phyloP scores from a whole-genome alignment of 768 basidiomycete genomes.

The Leccinum longicurvipes region DNA sequence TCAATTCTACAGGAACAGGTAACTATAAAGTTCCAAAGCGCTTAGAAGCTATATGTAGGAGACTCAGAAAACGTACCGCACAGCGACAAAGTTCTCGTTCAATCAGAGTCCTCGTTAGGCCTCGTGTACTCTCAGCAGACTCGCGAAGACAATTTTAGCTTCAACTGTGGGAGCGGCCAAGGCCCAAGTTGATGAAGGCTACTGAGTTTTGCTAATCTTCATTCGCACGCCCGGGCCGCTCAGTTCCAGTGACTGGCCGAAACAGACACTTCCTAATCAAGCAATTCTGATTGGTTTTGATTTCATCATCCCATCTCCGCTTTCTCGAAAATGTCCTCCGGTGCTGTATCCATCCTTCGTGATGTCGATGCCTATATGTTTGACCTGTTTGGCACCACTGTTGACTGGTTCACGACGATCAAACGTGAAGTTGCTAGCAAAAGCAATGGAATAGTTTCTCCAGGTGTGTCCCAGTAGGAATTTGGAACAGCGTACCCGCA shows the following conservation, averaged over 20 bases:
- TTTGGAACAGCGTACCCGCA: not conserved
- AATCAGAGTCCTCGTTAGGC: not conserved
- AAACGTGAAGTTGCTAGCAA: constrained; percentile 15
- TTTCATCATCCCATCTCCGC: not conserved
- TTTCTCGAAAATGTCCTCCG: constrained; percentile 2
- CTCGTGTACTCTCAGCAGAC: not conserved
- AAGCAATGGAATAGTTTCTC: constrained; percentile 10
- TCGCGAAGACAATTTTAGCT: no score
- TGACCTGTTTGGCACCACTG: constrained; percentile 50
- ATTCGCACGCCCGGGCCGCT: no score
- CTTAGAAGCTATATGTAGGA: not conserved
- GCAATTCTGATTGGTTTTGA: not conserved
- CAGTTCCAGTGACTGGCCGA: no score
- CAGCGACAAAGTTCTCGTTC: not conserved
- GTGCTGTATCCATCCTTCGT: not conserved
- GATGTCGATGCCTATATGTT: constrained; percentile 44
- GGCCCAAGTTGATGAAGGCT: no score
- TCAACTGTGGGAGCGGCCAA: no score
- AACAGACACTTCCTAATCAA: not conserved
- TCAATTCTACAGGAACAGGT: no score
- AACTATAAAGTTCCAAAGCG: not conserved
- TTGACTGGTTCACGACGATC: constrained; percentile 38
- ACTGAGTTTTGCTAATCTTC: no score
- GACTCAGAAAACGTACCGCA: not conserved
- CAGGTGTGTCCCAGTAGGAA: constrained; percentile 8